phyloP scores from a whole-genome alignment of 176 grass and related monocot species.

The Carex cristatella region DNA sequence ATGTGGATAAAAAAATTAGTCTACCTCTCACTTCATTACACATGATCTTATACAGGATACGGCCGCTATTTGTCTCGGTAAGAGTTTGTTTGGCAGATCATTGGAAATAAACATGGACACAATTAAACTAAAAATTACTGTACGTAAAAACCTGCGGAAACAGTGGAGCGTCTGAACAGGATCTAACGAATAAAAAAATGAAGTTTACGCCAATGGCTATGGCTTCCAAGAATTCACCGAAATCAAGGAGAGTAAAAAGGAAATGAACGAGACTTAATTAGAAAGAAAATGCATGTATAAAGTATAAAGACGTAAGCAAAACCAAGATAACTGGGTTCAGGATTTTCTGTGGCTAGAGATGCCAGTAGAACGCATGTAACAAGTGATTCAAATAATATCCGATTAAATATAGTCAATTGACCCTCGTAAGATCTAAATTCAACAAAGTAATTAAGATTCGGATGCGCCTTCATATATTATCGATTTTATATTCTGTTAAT shows the following conservation, averaged over 20 bases:
- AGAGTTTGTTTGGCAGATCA: no score
- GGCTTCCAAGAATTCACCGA: not conserved
- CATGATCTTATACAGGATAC: no score
- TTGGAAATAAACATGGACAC: no score
- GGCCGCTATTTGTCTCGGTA: no score
- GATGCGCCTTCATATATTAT: no score
- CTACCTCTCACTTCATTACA: no score
- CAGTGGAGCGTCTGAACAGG: no score
- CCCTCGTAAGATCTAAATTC: not conserved
- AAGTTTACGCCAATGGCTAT: not conserved
- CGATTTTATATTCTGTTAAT: no score
- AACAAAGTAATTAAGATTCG: no score
- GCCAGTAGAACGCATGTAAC: not conserved
- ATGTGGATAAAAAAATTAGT: no score
- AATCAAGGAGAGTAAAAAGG: not conserved
- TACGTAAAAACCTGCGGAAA: no score
- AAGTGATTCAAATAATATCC: not conserved
- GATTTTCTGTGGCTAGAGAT: not conserved
- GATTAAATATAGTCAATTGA: not conserved
- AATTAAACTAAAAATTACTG: no score
- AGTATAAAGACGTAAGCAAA: not conserved
- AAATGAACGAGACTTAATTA: not conserved
- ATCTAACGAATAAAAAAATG: not conserved
- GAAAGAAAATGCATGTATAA: not conserved
- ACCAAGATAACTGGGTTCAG: not conserved